Conservation (phyloP, 164 flowering plant species). For the Aristolochia fimbriata region DNA sequence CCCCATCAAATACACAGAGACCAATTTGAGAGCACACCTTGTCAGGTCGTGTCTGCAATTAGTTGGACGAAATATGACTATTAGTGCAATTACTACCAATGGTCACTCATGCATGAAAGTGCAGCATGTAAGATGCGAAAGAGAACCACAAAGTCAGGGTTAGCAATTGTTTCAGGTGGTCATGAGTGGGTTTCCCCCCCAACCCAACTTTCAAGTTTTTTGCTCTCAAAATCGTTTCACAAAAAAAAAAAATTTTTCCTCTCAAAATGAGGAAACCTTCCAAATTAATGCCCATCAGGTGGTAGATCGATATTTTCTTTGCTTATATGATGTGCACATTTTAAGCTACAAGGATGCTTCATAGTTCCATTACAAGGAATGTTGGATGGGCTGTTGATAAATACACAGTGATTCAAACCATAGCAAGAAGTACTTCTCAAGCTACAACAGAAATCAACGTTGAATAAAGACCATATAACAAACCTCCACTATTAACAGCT, state of each 20-base stretch:
- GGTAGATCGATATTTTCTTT: neutral
- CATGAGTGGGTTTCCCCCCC: too few relatives aligned
- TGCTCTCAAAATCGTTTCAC: too few relatives aligned
- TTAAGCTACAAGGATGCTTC: neutral
- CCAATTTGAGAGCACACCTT: slow-evolving; percentile 72
- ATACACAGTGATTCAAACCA: neutral
- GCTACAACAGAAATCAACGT: neutral
- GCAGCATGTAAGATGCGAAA: neutral
- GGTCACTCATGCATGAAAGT: neutral
- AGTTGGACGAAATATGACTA: too few relatives aligned
- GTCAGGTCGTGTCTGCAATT: slow-evolving; percentile 49
- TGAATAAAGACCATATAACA: neutral
- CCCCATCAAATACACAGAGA: slow-evolving; percentile 75
- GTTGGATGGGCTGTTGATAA: too few relatives aligned
- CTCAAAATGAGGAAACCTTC: neutral
- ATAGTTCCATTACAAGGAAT: neutral
- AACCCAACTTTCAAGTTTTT: too few relatives aligned
- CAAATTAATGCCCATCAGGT: too few relatives aligned
- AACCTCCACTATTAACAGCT: slow-evolving; percentile 56
- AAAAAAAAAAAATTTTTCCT: too few relatives aligned
- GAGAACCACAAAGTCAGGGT: too few relatives aligned
- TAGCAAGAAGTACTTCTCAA: neutral
- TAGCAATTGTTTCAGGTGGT: too few relatives aligned
- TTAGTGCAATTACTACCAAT: neutral
- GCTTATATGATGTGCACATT: neutral